Evolutionary conservation across 257 asterid species (phyloP).

Genomic region (Nyctanthes arbortristis): DNA sequence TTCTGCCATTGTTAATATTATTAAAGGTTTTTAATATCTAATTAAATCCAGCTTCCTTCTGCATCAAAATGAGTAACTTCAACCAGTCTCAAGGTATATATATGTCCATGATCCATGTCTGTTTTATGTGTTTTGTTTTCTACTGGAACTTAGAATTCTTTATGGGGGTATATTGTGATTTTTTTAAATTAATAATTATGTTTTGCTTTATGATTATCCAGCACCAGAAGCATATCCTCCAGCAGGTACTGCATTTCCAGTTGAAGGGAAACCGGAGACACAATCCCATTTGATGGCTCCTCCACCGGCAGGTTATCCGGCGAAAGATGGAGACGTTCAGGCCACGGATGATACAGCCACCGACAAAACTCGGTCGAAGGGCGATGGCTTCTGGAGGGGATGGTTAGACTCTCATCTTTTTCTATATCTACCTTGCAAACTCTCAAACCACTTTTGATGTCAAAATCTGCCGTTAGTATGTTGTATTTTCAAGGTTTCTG

Average conservation of each 20-base stretch:
- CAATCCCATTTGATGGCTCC: conserved; percentile 23
- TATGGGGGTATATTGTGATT: background rate
- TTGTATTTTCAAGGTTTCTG: background rate
- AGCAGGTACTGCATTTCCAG: conserved; percentile 15
- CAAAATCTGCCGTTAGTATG: background rate
- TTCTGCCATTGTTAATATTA: background rate
- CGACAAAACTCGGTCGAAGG: conserved; percentile 41
- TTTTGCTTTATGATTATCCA: no score
- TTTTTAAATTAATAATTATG: background rate
- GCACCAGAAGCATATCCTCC: no score
- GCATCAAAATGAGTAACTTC: conserved; percentile 34
- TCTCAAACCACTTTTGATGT: background rate
- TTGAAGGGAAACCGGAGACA: conserved; percentile 1
- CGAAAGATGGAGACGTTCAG: conserved; percentile 34
- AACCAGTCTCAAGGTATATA: conserved; percentile 30
- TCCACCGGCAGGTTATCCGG: conserved; percentile 50
- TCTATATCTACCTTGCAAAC: background rate
- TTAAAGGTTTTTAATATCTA: background rate
- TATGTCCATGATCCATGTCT: background rate
- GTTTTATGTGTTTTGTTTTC: background rate
- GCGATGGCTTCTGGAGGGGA: conserved; percentile 66
- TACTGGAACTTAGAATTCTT: no score
- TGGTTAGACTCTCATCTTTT: conserved; percentile 38
- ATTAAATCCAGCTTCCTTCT: background rate
- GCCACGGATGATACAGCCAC: conserved; percentile 8